Conservation (phyloP, 2,329 filamentous ascomycete species). For the Pyrenophora seminiperda region DNA sequence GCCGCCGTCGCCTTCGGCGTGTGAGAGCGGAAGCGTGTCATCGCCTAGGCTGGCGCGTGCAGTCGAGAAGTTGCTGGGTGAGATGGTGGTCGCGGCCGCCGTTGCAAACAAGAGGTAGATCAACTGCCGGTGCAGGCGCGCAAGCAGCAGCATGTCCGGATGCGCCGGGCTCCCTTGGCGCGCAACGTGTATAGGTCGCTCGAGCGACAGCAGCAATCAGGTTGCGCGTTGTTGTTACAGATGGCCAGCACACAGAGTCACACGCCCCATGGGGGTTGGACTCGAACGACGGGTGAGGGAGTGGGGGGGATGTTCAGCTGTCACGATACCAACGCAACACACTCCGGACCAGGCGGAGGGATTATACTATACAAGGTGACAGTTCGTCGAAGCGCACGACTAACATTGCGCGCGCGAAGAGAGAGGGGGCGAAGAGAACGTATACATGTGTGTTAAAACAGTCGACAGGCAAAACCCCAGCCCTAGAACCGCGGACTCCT, state of each 20-base stretch:
- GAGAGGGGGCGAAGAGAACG: background rate
- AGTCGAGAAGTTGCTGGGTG: conserved; percentile 34
- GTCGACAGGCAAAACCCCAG: background rate
- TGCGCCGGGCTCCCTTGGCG: conserved; percentile 1
- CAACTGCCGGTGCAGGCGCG: conserved; percentile 23
- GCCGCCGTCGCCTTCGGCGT: conserved; percentile 12
- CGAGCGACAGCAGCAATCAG: conserved; percentile 3
- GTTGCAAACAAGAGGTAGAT: conserved; percentile 30
- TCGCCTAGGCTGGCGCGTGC: conserved; percentile 10
- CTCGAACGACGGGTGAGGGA: conserved; percentile 12
- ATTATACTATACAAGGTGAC: background rate
- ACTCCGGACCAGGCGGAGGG: background rate
- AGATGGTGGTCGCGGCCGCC: conserved; percentile 28
- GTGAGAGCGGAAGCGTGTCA: conserved; percentile 27
- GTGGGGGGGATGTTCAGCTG: conserved; percentile 1
- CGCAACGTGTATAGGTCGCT: background rate
- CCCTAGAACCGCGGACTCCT: conserved; percentile 6
- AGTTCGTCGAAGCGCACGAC: background rate
- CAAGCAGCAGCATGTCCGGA: conserved; percentile 25
- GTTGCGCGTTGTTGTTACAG: conserved; percentile 18
- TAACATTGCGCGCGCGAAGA: conserved; percentile 6
- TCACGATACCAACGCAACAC: background rate
- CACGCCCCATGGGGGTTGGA: conserved; percentile 9
- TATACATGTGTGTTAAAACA: background rate
- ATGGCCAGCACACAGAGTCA: conserved; percentile 15